Conservation (phyloP, 495 filamentous ascomycete species). For the Gamarada debralockiae region DNA sequence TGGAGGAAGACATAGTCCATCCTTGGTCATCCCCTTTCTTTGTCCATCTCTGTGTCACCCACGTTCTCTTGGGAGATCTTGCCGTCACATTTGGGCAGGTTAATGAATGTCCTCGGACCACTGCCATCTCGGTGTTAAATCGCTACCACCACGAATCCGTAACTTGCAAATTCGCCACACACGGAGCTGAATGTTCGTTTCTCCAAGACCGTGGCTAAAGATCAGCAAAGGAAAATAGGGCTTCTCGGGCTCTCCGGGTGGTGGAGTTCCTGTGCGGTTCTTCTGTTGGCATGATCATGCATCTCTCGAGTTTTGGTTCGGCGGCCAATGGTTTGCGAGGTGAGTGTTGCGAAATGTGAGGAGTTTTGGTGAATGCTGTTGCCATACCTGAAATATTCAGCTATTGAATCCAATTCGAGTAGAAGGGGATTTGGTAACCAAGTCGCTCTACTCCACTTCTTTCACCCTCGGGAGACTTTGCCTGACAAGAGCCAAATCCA, state of each 20-base stretch:
- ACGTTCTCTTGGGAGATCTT: constrained; percentile 25
- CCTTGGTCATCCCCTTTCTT: constrained; percentile 27
- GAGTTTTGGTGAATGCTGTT: constrained; percentile 54
- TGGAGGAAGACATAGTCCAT: constrained; percentile 43
- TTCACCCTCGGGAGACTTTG: constrained; percentile 18
- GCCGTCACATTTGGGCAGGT: constrained; percentile 28
- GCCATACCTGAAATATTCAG: constrained; percentile 27
- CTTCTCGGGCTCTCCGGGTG: constrained; percentile 19
- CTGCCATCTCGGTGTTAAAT: constrained; percentile 74
- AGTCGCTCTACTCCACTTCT: constrained; percentile 40
- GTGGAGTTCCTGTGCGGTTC: constrained; percentile 19
- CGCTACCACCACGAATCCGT: constrained; percentile 68
- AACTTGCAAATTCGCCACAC: constrained; percentile 62
- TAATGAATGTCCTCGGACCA: constrained; percentile 57
- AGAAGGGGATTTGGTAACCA: constrained; percentile 48
- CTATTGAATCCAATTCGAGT: constrained; percentile 29
- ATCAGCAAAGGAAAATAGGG: constrained; percentile 66
- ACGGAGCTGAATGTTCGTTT: constrained; percentile 68
- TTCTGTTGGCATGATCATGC: constrained; percentile 2
- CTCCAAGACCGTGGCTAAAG: constrained; percentile 76
- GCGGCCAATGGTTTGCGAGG: constrained; percentile 27
- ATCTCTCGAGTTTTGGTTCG: constrained; percentile 15
- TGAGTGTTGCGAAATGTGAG: constrained; percentile 49
- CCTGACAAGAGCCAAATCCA: constrained; percentile 24
- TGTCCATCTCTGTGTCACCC: constrained; percentile 34